Evolutionary conservation across 441 rosid species (phyloP), one percentile per base, ranked within the genome.

Genomic region (California macrophylla): DNA sequence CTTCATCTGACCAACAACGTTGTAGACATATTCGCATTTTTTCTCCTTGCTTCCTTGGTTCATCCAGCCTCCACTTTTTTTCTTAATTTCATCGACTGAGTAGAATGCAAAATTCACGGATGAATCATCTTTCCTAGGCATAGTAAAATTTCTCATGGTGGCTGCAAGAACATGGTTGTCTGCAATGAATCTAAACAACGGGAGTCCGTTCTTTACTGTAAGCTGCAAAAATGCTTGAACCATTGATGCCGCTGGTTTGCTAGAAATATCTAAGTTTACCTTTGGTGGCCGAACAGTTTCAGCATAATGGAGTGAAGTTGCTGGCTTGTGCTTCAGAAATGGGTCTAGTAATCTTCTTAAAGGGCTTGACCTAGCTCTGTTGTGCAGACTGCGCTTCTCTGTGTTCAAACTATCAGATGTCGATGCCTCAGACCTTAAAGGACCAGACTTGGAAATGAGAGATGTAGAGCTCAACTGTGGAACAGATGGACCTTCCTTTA

Each of bases 281-380:
- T 77, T 79, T 12, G 47, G 67, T 58, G 79, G 81, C 45, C 65
- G 80, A 74, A 66, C 72, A 66, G 76, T 68, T 71, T 80, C 89
- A 61, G 80, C 45, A 29, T 71, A 75, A 56, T 8, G 66, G 18
- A 47, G 61, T 0, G 78, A 62, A 56, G 47, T 71, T 26, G 70
- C 71, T 66, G 86, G 71, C 76, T 73, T 87, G 24, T 81, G 78
- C 80, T 74, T 85, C 56, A 81, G 73, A 3, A 91, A 67, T 29
- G 97, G 96, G 34, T 89, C 87, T 36, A 91, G 79, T 40, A 89
- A 73, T 70, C 91, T 82, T 81, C 88, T 74, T 30, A 93, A 29
- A 34, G 97, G 85, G 77, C 98, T 92, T 58, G 93, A 84, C 70
- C 82, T 86, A 47, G 81, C 75, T 85, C 85, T 83, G 72, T 21